Evolutionary conservation across 148 eudicot species (phyloP).

Genomic region (Camellia granthamiana): DNA sequence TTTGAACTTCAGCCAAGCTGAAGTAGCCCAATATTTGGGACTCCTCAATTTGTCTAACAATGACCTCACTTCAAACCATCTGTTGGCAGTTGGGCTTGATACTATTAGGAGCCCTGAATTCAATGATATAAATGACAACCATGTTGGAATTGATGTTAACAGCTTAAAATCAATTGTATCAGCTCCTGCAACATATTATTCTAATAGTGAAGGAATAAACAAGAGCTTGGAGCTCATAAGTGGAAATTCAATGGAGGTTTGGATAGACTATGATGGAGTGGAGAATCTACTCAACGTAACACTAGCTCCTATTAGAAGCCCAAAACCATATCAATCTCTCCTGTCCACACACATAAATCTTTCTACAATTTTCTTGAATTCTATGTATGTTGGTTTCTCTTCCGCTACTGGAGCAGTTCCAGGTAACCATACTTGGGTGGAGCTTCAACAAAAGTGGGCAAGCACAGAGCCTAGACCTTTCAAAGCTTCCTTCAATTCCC

Average conservation of each 20-base stretch:
- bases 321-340: constrained; percentile 23
- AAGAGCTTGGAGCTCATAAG: constrained; percentile 26
- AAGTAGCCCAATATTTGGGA: constrained; percentile 15
- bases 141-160: constrained; percentile 40
- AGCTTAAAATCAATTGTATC: constrained; percentile 32
- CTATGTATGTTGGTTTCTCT: constrained; percentile 38
- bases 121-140: constrained; percentile 30
- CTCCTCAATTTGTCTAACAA: constrained; percentile 19
- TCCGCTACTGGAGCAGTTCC: constrained; percentile 13
- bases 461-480: constrained; percentile 27
- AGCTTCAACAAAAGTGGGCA: constrained; percentile 25
- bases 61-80: constrained; percentile 18
- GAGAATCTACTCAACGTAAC: constrained; percentile 31
- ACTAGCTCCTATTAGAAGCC: constrained; percentile 29
- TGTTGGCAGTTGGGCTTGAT: constrained; percentile 32
- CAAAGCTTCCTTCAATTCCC: constrained; percentile 46
- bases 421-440: constrained; percentile 27
- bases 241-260: constrained; percentile 33
- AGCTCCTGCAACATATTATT: constrained; percentile 31
- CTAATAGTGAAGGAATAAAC: constrained; percentile 14
- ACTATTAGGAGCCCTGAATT: constrained; percentile 25
- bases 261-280: constrained; percentile 37
- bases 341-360: constrained; percentile 21
- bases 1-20: constrained; percentile 11
- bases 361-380: constrained; percentile 24